Percentiles rank a stretch among this genome's conserved stretches.
These are phyloP conservation scores for Dacryopinax primogenitus DNA, from an alignment of 768 basidiomycete species.

Conservation along the genomic window DNA sequence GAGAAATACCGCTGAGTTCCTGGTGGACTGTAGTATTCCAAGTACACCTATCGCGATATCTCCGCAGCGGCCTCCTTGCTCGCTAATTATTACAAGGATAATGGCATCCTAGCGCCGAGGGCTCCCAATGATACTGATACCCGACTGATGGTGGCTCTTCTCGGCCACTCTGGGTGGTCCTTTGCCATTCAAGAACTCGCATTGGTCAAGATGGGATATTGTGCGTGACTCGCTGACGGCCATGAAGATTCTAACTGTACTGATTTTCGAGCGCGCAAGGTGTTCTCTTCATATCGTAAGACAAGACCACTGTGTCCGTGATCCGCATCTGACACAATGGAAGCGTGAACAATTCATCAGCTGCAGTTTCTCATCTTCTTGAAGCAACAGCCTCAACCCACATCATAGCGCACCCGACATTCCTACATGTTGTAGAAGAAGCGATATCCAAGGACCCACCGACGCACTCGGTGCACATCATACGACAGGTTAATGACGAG, in stretches of 20 bases:
- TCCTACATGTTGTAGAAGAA: conserved; percentile 26
- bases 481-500: conserved; percentile 25
- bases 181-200: neutral
- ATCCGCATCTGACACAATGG: neutral
- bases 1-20: neutral
- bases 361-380: conserved; percentile 37
- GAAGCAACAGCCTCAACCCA: conserved; percentile 29
- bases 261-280: neutral
- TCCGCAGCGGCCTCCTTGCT: neutral
- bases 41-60: neutral
- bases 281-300: neutral
- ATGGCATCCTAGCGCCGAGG: neutral
- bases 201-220: neutral
- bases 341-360: conserved; percentile 35
- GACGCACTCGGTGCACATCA: conserved; percentile 20
- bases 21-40: neutral
- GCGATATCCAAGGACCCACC: conserved; percentile 23
- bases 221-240: neutral
- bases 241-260: neutral
- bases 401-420: conserved; percentile 33
- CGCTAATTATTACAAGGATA: neutral
- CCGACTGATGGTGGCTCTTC: neutral
- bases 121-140: neutral
- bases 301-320: neutral
- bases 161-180: conserved; percentile 1